Evolutionary conservation across 257 asterid species (phyloP).

Genomic region (Plectranthus barbatus): DNA sequence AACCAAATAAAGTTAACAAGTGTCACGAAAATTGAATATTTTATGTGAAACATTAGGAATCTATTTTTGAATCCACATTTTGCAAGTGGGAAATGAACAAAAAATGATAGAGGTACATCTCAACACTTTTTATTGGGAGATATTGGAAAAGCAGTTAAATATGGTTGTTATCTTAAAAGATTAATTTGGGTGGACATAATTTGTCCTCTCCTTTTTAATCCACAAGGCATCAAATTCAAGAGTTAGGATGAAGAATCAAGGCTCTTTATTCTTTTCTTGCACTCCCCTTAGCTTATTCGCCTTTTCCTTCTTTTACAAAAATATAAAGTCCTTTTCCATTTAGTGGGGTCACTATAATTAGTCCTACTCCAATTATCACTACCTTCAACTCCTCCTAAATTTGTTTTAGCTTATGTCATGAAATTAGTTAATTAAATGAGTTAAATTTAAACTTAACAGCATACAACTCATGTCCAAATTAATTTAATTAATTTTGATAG

Average conservation of each 20-base stretch:
- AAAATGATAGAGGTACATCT: background rate
- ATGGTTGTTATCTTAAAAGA: slow-evolving; percentile 20
- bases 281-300: slow-evolving; percentile 11
- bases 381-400: no score
- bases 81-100: background rate
- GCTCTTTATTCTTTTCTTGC: slow-evolving; percentile 24
- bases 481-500: no score
- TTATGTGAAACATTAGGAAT: no score
- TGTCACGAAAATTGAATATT: no score
- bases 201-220: background rate
- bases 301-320: background rate
- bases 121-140: background rate
- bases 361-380: no score
- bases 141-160: background rate
- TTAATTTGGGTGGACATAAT: slow-evolving; percentile 12
- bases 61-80: no score
- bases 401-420: no score
- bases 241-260: slow-evolving; percentile 17
- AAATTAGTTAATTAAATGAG: no score
- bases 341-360: background rate
- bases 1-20: no score
- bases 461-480: no score
- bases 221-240: background rate
- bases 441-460: no score
- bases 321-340: background rate